phyloP scores from a whole-genome alignment of 176 grass and related monocot species.

The Oryza meridionalis region DNA sequence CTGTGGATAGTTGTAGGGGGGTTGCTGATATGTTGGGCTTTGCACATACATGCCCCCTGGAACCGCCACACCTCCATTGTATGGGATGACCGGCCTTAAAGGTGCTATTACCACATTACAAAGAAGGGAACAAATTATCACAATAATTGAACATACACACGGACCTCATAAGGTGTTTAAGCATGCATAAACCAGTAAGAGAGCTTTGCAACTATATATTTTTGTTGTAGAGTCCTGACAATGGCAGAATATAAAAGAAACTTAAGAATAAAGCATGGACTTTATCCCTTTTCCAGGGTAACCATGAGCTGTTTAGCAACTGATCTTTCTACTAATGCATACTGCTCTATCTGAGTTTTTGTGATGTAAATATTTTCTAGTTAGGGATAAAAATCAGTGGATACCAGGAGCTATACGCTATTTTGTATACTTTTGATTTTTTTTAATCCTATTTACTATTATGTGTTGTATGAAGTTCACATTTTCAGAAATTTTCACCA shows the following conservation, averaged over 20 bases:
- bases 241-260: neutral
- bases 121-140: slow-evolving; percentile 44
- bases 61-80: slow-evolving; percentile 64
- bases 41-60: slow-evolving; percentile 64
- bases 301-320: slow-evolving; percentile 4
- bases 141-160: slow-evolving; percentile 35
- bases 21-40: slow-evolving; percentile 73
- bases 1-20: slow-evolving; percentile 70
- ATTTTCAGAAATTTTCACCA: neutral
- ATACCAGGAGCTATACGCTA: neutral
- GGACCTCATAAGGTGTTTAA: slow-evolving; percentile 8
- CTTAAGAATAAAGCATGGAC: neutral
- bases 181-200: slow-evolving; percentile 28
- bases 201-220: slow-evolving; percentile 13
- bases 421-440: neutral
- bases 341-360: neutral
- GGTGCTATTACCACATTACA: slow-evolving; percentile 59
- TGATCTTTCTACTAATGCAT: neutral
- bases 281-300: neutral
- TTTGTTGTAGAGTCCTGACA: slow-evolving; percentile 4
- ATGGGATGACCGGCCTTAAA: slow-evolving; percentile 63
- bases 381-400: neutral
- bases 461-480: neutral
- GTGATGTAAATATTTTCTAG: neutral
- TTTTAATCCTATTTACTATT: neutral